A percentile compares a stretch with the other conserved stretches of the same genome.
Conservation (phyloP, 306 rosid genomes). For the Carpinus viminea region DNA sequence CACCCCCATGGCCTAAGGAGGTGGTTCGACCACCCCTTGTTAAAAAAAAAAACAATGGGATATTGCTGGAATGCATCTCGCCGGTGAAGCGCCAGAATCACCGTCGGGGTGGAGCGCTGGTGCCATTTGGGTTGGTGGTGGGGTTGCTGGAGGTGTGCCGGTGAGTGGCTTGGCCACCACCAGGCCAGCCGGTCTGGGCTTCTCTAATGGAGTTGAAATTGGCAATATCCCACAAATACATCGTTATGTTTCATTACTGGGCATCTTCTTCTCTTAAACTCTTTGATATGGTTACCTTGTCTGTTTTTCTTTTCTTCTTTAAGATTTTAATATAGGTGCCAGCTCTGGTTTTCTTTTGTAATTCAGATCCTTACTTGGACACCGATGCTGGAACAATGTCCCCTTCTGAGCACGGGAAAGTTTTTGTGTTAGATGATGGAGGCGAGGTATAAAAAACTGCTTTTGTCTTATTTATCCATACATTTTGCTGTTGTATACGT, state of each 20-base stretch:
- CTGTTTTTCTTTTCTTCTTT: background rate
- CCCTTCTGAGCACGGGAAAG: conserved; percentile 96
- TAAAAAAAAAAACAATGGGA: too few relatives aligned
- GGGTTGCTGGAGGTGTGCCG: too few relatives aligned
- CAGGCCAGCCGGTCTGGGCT: too few relatives aligned
- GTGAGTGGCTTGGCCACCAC: too few relatives aligned
- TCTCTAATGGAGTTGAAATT: background rate
- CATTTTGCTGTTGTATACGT: background rate
- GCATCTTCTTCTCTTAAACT: background rate
- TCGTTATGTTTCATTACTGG: background rate
- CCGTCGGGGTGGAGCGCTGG: too few relatives aligned
- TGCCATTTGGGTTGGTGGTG: too few relatives aligned
- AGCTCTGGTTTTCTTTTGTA: conserved; percentile 2
- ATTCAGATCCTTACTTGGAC: conserved; percentile 93
- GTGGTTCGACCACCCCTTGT: too few relatives aligned
- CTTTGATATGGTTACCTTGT: background rate
- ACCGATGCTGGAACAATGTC: conserved; percentile 99
- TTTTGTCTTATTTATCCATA: background rate
- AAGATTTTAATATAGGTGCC: conserved; percentile 2
- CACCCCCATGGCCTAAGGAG: too few relatives aligned
- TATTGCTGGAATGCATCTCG: too few relatives aligned
- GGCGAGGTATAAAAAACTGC: conserved; percentile 68
- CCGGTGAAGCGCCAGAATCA: too few relatives aligned
- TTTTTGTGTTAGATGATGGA: conserved; percentile 89
- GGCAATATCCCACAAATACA: background rate